Base-by-base conservation (phyloP, 164 flowering plant species). In the Akebia trifoliata region DNA sequence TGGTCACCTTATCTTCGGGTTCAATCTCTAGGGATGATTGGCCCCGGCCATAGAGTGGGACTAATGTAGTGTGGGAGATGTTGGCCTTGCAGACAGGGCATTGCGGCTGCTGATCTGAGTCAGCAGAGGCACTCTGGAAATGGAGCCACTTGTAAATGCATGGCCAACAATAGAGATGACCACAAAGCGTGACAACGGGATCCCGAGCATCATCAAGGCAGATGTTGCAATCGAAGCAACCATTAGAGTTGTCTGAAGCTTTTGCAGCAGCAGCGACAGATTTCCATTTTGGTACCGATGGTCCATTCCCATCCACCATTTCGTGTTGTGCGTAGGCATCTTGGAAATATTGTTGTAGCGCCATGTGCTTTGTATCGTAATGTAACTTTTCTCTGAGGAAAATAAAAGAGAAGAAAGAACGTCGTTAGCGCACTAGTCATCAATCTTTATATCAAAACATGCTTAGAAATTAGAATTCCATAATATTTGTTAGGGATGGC, bases 131-230 rank as follows among this genome's bases (percentile, higher is more conserved):
- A 35, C 31, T 63, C 24, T 78, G 75, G 17, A 74, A 72, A 47
- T 71, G 62, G 43, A 87, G 72, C 97, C 97, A 90, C 59, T 81
- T 77, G 83, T 82, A 85, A 52, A 85, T 82, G 75, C 97, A 90
- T 0, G 93, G 87, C 95, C 97, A 90, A 70, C 97, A 87, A 63
- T 77, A 87, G 20, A 87, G 76, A 57, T 87, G 97, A 28, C 97
- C 95, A 31, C 97, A 90, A 39, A 82, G 86, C 29, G 95, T 90
- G 15, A 87, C 90, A 1, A 87, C 90, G 4, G 97, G 97, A 4
- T 87, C 90, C n/a, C 67, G 65, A 1, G 84, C 95, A 20, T 74
- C 74, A 55, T 84, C 87, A 11, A 90, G 68, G 77, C 97, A 87
- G 53, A 90, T 90, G 72, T 82, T 90, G 72, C 97, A 90, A 17